Conservation (phyloP, 2,329 filamentous ascomycete species). For the Ilyonectria robusta region DNA sequence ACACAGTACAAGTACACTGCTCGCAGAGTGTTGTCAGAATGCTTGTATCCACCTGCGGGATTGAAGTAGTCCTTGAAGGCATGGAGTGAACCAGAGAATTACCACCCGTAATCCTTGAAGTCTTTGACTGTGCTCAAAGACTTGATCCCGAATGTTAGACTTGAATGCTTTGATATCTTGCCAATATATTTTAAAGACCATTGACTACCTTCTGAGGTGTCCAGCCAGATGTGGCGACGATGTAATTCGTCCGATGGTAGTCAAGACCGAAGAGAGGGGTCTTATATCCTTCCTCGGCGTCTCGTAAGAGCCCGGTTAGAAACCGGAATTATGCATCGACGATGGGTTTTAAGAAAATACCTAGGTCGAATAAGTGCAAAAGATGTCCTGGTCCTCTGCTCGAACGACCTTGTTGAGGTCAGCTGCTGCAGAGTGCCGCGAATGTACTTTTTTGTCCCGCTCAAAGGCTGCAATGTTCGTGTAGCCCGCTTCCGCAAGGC, state of each 20-base stretch:
- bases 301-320: neutral
- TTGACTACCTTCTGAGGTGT: slow-evolving; percentile 21
- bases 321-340: neutral
- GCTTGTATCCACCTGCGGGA: slow-evolving; percentile 11
- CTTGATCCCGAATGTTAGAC: neutral
- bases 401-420: slow-evolving; percentile 33
- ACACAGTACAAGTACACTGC: slow-evolving; percentile 17
- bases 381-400: slow-evolving; percentile 30
- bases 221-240: slow-evolving; percentile 23
- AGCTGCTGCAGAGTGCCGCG: slow-evolving; percentile 26
- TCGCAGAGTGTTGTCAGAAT: slow-evolving; percentile 17
- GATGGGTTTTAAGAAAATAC: slow-evolving; percentile 4
- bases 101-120: slow-evolving; percentile 21
- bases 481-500: slow-evolving; percentile 20
- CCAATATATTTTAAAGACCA: neutral
- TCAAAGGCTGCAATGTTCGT: slow-evolving; percentile 30
- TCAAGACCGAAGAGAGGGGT: slow-evolving; percentile 29
- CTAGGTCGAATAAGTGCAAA: slow-evolving; percentile 26
- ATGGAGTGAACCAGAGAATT: slow-evolving; percentile 16
- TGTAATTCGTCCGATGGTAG: slow-evolving; percentile 30
- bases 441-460: slow-evolving; percentile 23
- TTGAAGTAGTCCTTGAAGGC: slow-evolving; percentile 29
- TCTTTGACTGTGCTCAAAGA: slow-evolving; percentile 4
- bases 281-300: slow-evolving; percentile 28
- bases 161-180: neutral